Evolutionary conservation across 2,329 filamentous ascomycete species (phyloP).

Genomic region (Epicoccum sorghinum): DNA sequence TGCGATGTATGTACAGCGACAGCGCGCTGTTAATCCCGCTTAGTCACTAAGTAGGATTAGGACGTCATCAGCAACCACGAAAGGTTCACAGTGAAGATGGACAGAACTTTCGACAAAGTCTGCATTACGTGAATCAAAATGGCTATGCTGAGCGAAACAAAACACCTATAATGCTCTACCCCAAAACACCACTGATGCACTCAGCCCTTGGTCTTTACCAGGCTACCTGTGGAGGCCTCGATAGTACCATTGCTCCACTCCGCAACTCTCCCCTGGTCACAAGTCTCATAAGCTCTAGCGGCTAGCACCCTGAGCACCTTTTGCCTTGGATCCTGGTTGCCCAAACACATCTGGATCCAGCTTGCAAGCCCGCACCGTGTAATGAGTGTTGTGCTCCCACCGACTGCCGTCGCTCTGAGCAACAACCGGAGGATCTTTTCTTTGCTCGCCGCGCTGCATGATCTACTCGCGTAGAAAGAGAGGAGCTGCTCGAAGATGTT

Average conservation of each 20-base stretch:
- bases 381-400: constrained; percentile 78
- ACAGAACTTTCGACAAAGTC: too few relatives aligned
- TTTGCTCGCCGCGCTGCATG: constrained; percentile 64
- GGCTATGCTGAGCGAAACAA: not conserved
- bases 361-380: constrained; percentile 76
- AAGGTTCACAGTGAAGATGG: not conserved
- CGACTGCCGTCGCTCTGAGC: constrained; percentile 70
- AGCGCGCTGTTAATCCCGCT: not conserved
- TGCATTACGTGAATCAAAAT: not conserved
- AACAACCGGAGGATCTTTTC: constrained; percentile 68
- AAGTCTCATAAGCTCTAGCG: constrained; percentile 66
- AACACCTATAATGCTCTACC: constrained; percentile 17
- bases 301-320: constrained; percentile 62
- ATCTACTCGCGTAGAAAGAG: constrained; percentile 70
- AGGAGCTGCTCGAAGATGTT: constrained; percentile 78
- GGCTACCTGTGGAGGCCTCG: constrained; percentile 14
- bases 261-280: constrained; percentile 68
- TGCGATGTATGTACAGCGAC: constrained; percentile 7
- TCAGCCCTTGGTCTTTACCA: constrained; percentile 17
- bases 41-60: constrained; percentile 5
- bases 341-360: constrained; percentile 72
- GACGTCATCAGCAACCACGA: not conserved
- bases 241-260: constrained; percentile 65
- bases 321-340: constrained; percentile 55
- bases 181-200: constrained; percentile 3